Evolutionary conservation across 495 filamentous ascomycete species (phyloP).

Genomic region (Hypoxylon intermedium): DNA sequence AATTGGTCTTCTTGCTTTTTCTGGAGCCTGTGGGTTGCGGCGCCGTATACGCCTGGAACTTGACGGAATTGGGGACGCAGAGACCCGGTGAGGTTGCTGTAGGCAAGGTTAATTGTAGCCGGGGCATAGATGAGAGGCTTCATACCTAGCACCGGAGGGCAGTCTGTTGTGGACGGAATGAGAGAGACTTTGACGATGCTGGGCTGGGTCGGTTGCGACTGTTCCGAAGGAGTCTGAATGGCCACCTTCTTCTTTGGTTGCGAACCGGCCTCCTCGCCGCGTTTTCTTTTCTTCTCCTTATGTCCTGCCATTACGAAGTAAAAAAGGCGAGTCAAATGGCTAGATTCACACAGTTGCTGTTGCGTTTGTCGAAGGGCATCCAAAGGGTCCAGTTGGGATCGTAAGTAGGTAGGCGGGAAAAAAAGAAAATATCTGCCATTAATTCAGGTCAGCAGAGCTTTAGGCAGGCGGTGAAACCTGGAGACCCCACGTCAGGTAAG

Average conservation of each 20-base stretch:
- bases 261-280: constrained; percentile 57
- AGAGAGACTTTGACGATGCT: constrained; percentile 62
- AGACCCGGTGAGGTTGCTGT: constrained; percentile 75
- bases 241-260: constrained; percentile 69
- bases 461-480: constrained; percentile 44
- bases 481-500: constrained; percentile 15
- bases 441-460: constrained; percentile 6
- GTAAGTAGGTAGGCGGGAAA: constrained; percentile 4
- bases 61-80: constrained; percentile 59
- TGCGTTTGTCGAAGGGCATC: constrained; percentile 2
- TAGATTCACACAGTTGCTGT: not conserved
- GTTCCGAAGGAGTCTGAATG: constrained; percentile 54
- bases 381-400: constrained; percentile 18
- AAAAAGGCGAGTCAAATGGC: not conserved
- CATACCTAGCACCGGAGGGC: constrained; percentile 73
- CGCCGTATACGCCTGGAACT: constrained; percentile 70
- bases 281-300: constrained; percentile 77
- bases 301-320: constrained; percentile 58
- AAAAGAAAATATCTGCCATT: constrained; percentile 32
- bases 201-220: constrained; percentile 44
- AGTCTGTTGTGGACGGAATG: constrained; percentile 62
- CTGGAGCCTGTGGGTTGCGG: constrained; percentile 46
- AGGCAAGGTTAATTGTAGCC: constrained; percentile 13
- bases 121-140: not conserved
- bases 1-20: constrained; percentile 53